A percentile compares a stretch with the other conserved stretches of the same genome.
phyloP scores from a whole-genome alignment of 768 basidiomycete species.

The Melanogaster broomeanus region DNA sequence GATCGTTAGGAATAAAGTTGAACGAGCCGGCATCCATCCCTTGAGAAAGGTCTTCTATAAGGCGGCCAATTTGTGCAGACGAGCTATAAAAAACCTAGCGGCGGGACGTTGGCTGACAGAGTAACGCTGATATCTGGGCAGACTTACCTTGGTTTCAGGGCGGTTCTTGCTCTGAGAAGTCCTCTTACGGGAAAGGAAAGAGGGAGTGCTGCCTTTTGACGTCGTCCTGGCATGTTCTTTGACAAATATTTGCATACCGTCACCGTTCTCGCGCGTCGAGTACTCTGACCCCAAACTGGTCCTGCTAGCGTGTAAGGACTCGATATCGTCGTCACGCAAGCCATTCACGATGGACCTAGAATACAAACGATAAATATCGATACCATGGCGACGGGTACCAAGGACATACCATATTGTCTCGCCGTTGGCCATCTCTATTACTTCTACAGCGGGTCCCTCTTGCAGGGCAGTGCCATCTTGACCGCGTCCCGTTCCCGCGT shows the following conservation, averaged over 20 bases:
- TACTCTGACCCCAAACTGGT: conserved; percentile 77
- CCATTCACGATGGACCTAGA: conserved; percentile 79
- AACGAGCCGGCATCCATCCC: conserved; percentile 83
- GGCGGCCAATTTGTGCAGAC: conserved; percentile 74
- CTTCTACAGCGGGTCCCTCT: conserved; percentile 68
- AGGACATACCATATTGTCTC: conserved; percentile 77
- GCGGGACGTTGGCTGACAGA: conserved; percentile 9
- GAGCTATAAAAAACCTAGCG: conserved; percentile 45
- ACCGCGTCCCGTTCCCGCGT: conserved; percentile 27
- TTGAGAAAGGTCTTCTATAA: conserved; percentile 82
- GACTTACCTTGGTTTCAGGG: conserved; percentile 81
- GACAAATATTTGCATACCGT: conserved; percentile 68
- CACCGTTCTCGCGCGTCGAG: conserved; percentile 48
- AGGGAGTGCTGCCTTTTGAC: conserved; percentile 64
- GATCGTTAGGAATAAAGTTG: conserved; percentile 59
- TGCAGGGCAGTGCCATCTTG: conserved; percentile 29
- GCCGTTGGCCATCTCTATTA: conserved; percentile 84
- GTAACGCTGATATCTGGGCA: conserved; percentile 3
- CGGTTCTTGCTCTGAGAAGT: conserved; percentile 52
- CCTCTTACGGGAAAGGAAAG: conserved; percentile 65
- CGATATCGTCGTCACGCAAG: conserved; percentile 74
- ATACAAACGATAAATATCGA: not conserved
- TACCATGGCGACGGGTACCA: not conserved
- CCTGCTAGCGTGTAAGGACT: conserved; percentile 66
- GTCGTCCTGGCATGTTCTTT: conserved; percentile 71